These are phyloP conservation scores for Apostasia ramifera DNA, from an alignment of 106 monocot genomes.

Conservation along the genomic window DNA sequence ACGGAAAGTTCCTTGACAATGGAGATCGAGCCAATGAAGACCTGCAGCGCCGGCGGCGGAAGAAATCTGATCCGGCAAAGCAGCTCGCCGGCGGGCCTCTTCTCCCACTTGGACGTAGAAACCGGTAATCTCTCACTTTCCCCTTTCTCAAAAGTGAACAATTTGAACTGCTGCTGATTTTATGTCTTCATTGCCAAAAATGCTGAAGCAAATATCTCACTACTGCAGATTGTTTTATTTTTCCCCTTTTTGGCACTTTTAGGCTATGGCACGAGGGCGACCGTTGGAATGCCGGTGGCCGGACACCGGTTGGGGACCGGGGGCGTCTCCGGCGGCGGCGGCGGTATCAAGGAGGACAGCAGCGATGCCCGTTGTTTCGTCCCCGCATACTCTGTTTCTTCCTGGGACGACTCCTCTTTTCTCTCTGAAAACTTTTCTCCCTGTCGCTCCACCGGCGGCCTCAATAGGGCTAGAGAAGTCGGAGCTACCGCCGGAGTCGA, in stretches of 20 bases:
- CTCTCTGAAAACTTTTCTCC: constrained; percentile 1
- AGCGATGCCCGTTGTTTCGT: neutral
- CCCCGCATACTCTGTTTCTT: neutral
- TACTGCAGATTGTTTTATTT: neutral
- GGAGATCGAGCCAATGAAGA: constrained; percentile 2
- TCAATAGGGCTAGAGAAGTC: constrained; percentile 5
- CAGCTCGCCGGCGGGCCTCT: constrained; percentile 22
- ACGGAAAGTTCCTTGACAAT: constrained; percentile 4
- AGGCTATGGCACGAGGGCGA: constrained; percentile 18
- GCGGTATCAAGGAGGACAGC: neutral
- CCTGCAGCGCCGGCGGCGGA: neutral
- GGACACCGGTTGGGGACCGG: constrained; percentile 5
- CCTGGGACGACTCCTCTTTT: constrained; percentile 11
- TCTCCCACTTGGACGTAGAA: constrained; percentile 16
- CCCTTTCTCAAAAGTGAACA: neutral
- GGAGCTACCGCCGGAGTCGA: no score
- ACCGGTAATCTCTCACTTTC: constrained; percentile 12
- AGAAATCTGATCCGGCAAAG: constrained; percentile 18
- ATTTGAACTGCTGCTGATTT: neutral
- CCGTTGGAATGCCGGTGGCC: neutral
- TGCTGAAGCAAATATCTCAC: neutral
- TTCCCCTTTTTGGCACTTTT: neutral
- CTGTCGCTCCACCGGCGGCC: neutral
- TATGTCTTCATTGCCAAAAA: neutral
- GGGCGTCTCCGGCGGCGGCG: neutral